Evolutionary conservation across 2,329 filamentous ascomycete genomes (phyloP), one percentile per base, ranked within the genome.

Genomic region (Plenodomus lindquistii): DNA sequence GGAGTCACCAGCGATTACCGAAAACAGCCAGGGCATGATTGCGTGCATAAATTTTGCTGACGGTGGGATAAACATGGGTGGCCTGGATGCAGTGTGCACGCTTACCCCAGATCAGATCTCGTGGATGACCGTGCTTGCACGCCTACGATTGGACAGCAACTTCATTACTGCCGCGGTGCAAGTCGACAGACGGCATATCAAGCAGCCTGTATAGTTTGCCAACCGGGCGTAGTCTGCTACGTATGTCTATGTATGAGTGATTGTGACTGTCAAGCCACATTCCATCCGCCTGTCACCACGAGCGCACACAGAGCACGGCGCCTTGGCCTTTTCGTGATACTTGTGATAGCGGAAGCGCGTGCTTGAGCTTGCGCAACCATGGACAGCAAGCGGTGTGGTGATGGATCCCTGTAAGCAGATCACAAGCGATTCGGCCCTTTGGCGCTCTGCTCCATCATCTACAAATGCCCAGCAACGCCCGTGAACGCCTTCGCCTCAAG

Each of bases 61-160:
- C 27, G 11, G 27, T 31, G 11, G 27, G 15, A 13, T 13, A 8
- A 4, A 8, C 27, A 31, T 31, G 27, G 27, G 27, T 31, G 6
- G 27, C 27, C 27, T 31, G 22, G 22, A 24, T 31, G 27, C 27
- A 31, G 18, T 2, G 15, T 20, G 24, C 40, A 29, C 40, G 40
- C 40, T 34, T 42, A 42, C 40, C 40, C 40, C 40, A 34, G 40
- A 34, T 42, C 15, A 31, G 27, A 31, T 31, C 27, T 31, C 27
- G 6, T 31, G 6, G 11, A 13, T 31, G 27, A 31, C 27, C 4
- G 27, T 31, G 27, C 27, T 31, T 15, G 27, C 11, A 8, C 11
- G 11, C 6, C 4, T 15, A 15, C 27, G 11, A 31, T 31, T 31
- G 27, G 27, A 31, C 27, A 15, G 11, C 27, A 7, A 4, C 6